Evolutionary conservation across 2,329 filamentous ascomycete species (phyloP).

Genomic region (Huntiella moniliformis): DNA sequence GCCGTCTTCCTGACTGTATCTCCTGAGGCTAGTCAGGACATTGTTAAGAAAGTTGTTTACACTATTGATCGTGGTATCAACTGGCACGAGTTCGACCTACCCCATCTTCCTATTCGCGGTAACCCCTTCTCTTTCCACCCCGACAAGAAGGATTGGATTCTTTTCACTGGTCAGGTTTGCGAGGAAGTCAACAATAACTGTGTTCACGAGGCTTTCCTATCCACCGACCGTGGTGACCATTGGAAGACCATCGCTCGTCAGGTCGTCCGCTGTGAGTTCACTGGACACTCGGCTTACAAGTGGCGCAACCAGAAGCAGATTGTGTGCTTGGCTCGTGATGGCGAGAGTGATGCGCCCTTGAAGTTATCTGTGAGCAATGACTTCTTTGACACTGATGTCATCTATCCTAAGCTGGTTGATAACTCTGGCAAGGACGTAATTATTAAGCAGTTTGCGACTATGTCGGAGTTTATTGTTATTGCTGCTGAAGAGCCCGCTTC

Average conservation of each 20-base stretch:
- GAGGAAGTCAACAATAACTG: slow-evolving; percentile 38
- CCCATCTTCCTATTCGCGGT: slow-evolving; percentile 27
- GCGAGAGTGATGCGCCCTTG: slow-evolving; percentile 35
- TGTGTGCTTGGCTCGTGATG: slow-evolving; percentile 36
- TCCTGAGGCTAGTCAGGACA: slow-evolving; percentile 22
- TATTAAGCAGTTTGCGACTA: slow-evolving; percentile 74
- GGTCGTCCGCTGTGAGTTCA: slow-evolving; percentile 73
- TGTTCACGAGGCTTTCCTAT: slow-evolving; percentile 55
- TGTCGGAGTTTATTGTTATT: slow-evolving; percentile 91
- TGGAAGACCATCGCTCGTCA: slow-evolving; percentile 62
- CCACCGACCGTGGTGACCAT: slow-evolving; percentile 57
- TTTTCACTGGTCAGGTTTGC: slow-evolving; percentile 71
- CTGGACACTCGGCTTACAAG: slow-evolving; percentile 41
- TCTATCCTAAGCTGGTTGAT: slow-evolving; percentile 31
- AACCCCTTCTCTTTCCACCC: slow-evolving; percentile 61
- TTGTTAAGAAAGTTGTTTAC: slow-evolving; percentile 41
- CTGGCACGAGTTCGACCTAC: slow-evolving; percentile 56
- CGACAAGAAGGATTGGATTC: slow-evolving; percentile 68
- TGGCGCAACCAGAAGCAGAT: slow-evolving; percentile 36
- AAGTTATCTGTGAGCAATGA: slow-evolving; percentile 62
- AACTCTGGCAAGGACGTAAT: slow-evolving; percentile 34
- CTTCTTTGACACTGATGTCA: slow-evolving; percentile 44
- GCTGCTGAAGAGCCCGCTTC: slow-evolving; percentile 30
- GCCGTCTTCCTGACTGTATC: slow-evolving; percentile 70
- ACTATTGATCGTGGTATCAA: slow-evolving; percentile 60